Base-by-base conservation (phyloP, 176 grass and related monocot species). In the Phyllostachys edulis region DNA sequence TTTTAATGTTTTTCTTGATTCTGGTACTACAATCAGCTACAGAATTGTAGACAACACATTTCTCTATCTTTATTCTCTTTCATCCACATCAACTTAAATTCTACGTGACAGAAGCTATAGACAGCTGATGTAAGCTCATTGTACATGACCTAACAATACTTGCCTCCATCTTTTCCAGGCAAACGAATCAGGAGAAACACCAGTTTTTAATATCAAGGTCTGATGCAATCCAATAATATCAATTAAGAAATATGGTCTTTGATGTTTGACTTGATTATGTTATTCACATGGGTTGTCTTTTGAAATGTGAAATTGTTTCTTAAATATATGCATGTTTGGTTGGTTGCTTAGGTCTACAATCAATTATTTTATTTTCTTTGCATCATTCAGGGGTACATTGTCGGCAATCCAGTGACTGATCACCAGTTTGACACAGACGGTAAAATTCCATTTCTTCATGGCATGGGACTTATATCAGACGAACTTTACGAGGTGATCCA, bases 121-220 rank as follows among this genome's bases (percentile, higher is more conserved):
- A n/a, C n/a, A n/a, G n/a, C n/a, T n/a, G n/a, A n/a, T n/a, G n/a
- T n/a, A n/a, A n/a, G n/a, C n/a, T n/a, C n/a, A n/a, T n/a, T n/a
- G n/a, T n/a, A n/a, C n/a, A n/a, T n/a, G n/a, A n/a, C n/a, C n/a
- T n/a, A n/a, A n/a, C 9, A 4, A 18, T 18, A 12, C 6, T 29
- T 39, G 42, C 46, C n/a, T n/a, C n/a, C n/a, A n/a, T n/a, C n/a
- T n/a, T 63, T 85, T 80, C 9, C 70, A 92, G 90, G 21, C 56
- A n/a, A 80, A 76, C 24, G 37, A 76, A 71, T 63, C 26, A 34
- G 64, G 68, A 14, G 65, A 84, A 14, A 36, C 71, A 42, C 75
- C 65, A n/a, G 75, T 42, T 55, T 17, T 76, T n/a, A 89, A 92
- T 72, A 75, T 92, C 69, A 86, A 87, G 87, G 90, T 92, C 49